Base-by-base conservation (phyloP, 768 basidiomycete genomes). In the Mycena epipterygia region DNA sequence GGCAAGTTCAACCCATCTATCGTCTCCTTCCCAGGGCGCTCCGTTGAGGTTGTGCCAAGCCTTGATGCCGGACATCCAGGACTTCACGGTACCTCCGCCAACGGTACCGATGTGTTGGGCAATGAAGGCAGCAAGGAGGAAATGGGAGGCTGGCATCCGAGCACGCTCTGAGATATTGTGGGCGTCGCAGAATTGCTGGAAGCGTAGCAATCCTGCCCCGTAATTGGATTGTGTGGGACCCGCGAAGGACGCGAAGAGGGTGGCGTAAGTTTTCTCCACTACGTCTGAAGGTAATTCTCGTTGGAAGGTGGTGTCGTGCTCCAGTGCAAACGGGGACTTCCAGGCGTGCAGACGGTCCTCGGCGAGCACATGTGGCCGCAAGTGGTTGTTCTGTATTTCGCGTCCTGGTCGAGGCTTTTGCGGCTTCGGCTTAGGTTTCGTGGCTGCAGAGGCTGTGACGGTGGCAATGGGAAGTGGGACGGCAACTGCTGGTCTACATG, bases 181-280 rank as follows among this genome's bases (percentile, higher is more conserved):
- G 5, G 52, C 48, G 64, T 87, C 78, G 44, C 84, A 84, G 64
- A 81, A 86, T 61, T 85, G 80, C 0, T 74, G 78, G 75, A 82
- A 85, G 0, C 76, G 69, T 0, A 81, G 76, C 0, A 82, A 66
- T 14, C 84, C 81, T 0, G 82, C 79, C n/a, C n/a, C 44, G 23
- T 46, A 46, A 7, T n/a, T 46, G n/a, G 44, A n/a, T 13, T 16
- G 76, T 81, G 66, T 85, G 84, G n/a, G 63, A 7, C 66, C 59
- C n/a, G 77, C 77, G 25, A 77, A 74, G 1, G 76, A 68, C 3
- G 44, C 49, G 23, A 58, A 56, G 12, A 79, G 59, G 14, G 64
- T 39, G 19, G 59, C 60, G 11, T 67, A 30, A 5, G 42, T 51
- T 23, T 27, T 30, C 44, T 63, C 65, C 23, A 63, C 67, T 29